These are phyloP conservation scores for Aegilops umbellulata DNA, from an alignment of 176 grass and related monocot genomes.

Conservation along the genomic window DNA sequence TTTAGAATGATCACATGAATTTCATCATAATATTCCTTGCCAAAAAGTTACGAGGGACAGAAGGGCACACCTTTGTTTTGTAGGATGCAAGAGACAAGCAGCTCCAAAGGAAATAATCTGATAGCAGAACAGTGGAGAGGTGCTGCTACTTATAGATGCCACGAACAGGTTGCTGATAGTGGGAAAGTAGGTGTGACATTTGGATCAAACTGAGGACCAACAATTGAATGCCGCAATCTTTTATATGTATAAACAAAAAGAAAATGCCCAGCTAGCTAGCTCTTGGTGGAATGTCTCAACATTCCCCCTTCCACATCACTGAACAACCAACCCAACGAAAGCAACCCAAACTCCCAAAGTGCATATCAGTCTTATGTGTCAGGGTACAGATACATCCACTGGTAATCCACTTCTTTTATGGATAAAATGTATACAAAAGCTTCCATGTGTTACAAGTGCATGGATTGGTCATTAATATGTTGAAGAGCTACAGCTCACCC, in stretches of 20 bases:
- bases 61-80: constrained; percentile 17
- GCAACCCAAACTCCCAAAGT: constrained; percentile 14
- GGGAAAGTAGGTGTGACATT: constrained; percentile 33
- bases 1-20: neutral
- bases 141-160: constrained; percentile 44
- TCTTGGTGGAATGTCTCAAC: constrained; percentile 33
- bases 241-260: neutral
- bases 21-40: neutral
- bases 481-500: constrained; percentile 9
- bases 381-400: neutral
- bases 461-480: constrained; percentile 8
- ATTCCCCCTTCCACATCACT: constrained; percentile 30
- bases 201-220: constrained; percentile 19
- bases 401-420: constrained; percentile 7
- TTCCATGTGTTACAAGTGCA: neutral
- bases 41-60: neutral
- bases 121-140: constrained; percentile 10
- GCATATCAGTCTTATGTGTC: constrained; percentile 13
- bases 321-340: constrained; percentile 32
- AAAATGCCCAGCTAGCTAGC: constrained; percentile 17
- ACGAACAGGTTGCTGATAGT: constrained; percentile 21
- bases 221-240: constrained; percentile 15
- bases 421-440: neutral
- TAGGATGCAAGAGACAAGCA: constrained; percentile 18
- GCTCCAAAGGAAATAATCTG: constrained; percentile 14